A percentile compares a stretch with the other conserved stretches of the same genome.
These are phyloP conservation scores for Entomortierella lignicola DNA, from an alignment of 192 early-diverging fungal species.

Conservation along the genomic window DNA sequence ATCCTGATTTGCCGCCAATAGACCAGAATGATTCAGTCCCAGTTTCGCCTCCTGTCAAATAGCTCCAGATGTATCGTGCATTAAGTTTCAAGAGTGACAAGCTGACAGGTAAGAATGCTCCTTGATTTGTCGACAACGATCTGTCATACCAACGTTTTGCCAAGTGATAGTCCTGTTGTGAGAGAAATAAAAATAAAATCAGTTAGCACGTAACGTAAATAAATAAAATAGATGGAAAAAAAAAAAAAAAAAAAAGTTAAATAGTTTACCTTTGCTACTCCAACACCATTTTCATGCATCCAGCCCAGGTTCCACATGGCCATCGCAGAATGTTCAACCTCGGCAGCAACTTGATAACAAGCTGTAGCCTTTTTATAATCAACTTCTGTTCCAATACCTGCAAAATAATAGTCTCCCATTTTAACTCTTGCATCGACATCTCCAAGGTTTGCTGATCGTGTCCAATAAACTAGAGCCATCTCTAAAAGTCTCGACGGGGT, in stretches of 20 bases:
- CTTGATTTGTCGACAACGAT: slow-evolving; percentile 81
- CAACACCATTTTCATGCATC: slow-evolving; percentile 96
- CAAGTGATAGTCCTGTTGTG: slow-evolving; percentile 85
- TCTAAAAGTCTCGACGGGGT: slow-evolving; percentile 55
- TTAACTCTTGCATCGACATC: slow-evolving; percentile 91
- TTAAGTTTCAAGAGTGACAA: slow-evolving; percentile 80
- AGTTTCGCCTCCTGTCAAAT: slow-evolving; percentile 68
- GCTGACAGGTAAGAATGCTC: slow-evolving; percentile 80
- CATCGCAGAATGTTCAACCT: slow-evolving; percentile 76
- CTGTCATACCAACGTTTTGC: slow-evolving; percentile 95
- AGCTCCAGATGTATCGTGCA: slow-evolving; percentile 74
- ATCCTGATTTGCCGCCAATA: slow-evolving; percentile 10
- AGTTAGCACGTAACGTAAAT: too few species aligned
- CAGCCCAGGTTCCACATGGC: slow-evolving; percentile 98
- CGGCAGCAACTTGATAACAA: slow-evolving; percentile 88
- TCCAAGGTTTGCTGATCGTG: slow-evolving; percentile 92
- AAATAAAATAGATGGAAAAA: background rate
- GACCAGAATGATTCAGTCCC: slow-evolving; percentile 41
- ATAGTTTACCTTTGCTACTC: slow-evolving; percentile 73
- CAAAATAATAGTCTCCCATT: slow-evolving; percentile 93
- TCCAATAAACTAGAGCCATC: slow-evolving; percentile 90
- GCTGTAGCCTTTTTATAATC: slow-evolving; percentile 81
- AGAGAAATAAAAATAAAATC: background rate
- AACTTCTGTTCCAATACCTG: slow-evolving; percentile 78
- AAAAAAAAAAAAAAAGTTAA: background rate